Evolutionary conservation across 116 monocot genomes (phyloP).

Genomic region (Papilionanthe hybrid): DNA sequence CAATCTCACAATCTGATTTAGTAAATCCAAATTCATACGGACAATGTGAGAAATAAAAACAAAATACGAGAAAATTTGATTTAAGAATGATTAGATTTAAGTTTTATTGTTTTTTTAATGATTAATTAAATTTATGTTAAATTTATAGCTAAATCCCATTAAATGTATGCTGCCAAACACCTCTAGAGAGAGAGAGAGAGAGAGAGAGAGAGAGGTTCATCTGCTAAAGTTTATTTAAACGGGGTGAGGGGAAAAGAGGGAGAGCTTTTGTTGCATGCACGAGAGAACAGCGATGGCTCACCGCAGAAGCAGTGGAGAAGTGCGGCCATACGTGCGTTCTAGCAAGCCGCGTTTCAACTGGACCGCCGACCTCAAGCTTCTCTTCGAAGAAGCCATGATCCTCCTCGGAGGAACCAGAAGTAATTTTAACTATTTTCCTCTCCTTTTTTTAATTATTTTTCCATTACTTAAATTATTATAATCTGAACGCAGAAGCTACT

Average conservation of each 20-base stretch:
- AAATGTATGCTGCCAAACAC: no score
- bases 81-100: no score
- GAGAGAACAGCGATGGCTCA: not conserved
- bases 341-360: constrained; percentile 15
- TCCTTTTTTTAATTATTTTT: no score
- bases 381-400: constrained; percentile 9
- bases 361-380: constrained; percentile 4
- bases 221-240: not conserved
- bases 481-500: not conserved
- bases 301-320: constrained; percentile 12
- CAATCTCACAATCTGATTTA: no score
- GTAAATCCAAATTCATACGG: no score
- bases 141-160: no score
- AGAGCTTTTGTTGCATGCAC: constrained; percentile 8
- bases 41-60: no score
- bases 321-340: constrained; percentile 9
- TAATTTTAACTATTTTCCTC: not conserved
- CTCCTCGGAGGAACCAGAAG: constrained; percentile 7
- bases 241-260: not conserved
- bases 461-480: not conserved
- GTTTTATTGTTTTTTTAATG: no score
- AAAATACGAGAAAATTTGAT: no score
- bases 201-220: no score
- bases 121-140: no score
- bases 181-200: no score